Conservation (phyloP, 2,329 filamentous ascomycete genomes). For the Diplodia seriata region DNA sequence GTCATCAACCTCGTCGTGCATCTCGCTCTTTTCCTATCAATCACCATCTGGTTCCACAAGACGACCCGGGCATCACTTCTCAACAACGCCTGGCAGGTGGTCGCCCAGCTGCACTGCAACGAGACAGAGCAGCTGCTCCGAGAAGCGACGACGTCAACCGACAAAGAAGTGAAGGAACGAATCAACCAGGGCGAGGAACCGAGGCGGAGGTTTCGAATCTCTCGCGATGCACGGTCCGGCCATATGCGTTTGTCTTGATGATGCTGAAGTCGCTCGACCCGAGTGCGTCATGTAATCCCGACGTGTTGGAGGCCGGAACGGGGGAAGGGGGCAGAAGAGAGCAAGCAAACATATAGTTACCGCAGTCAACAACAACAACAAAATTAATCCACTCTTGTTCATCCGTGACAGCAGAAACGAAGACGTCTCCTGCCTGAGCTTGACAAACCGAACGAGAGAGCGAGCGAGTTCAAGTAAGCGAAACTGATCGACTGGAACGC, state of each 20-base stretch:
- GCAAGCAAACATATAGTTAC: no score
- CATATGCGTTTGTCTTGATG: background rate
- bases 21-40: background rate
- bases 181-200: background rate
- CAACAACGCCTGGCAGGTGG: constrained; percentile 8
- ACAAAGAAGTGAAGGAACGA: background rate
- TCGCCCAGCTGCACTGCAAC: background rate
- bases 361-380: no score
- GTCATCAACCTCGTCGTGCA: background rate
- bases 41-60: background rate
- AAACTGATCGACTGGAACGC: no score
- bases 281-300: no score
- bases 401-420: no score
- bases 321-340: no score
- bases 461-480: no score
- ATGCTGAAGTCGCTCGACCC: no score
- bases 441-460: no score
- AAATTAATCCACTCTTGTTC: no score
- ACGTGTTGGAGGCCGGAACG: no score
- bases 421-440: no score
- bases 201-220: background rate
- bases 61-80: background rate
- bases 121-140: background rate
- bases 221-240: background rate
- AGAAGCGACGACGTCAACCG: background rate